A percentile compares a stretch with the other conserved stretches of the same genome.
phyloP scores from a whole-genome alignment of 1,284 basidiomycete species.

The Rhodotorula sp. region DNA sequence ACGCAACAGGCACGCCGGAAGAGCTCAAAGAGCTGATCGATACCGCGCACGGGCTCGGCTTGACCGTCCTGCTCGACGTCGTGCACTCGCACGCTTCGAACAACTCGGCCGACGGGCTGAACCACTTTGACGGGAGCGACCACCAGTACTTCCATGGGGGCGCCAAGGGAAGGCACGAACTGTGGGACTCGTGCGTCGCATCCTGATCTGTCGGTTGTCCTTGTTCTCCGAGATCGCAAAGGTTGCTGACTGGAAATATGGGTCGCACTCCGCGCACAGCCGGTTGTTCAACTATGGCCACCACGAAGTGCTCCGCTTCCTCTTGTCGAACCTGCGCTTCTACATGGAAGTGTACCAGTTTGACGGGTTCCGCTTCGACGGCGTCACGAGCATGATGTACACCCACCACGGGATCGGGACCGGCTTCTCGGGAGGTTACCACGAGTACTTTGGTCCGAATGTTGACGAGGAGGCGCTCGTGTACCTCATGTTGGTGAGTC shows the following conservation, averaged over 20 bases:
- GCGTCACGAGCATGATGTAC: conserved; percentile 99
- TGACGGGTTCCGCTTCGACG: conserved; percentile 97
- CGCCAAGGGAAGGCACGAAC: conserved; percentile 81
- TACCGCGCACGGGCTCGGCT: conserved; percentile 86
- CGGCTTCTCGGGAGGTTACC: conserved; percentile 95
- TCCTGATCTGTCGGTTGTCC: neutral
- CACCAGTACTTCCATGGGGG: conserved; percentile 97
- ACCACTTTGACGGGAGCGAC: conserved; percentile 93
- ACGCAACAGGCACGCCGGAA: conserved; percentile 67
- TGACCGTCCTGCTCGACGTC: conserved; percentile 91
- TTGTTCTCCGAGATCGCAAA: neutral
- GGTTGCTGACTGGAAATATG: too few species aligned
- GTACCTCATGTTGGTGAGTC: conserved; percentile 90
- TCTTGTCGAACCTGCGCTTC: conserved; percentile 91
- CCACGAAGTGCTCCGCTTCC: conserved; percentile 90
- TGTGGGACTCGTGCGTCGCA: conserved; percentile 71
- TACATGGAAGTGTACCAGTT: conserved; percentile 95
- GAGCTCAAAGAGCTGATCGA: conserved; percentile 94
- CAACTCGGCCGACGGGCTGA: conserved; percentile 92
- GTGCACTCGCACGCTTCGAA: conserved; percentile 99
- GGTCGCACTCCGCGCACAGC: conserved; percentile 45
- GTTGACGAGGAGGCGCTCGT: conserved; percentile 88
- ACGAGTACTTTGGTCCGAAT: conserved; percentile 89
- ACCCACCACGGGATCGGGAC: conserved; percentile 94
- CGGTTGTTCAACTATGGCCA: conserved; percentile 94